phyloP scores from a whole-genome alignment of 2,329 filamentous ascomycete genomes.

The Ramularia collo-cygni region DNA sequence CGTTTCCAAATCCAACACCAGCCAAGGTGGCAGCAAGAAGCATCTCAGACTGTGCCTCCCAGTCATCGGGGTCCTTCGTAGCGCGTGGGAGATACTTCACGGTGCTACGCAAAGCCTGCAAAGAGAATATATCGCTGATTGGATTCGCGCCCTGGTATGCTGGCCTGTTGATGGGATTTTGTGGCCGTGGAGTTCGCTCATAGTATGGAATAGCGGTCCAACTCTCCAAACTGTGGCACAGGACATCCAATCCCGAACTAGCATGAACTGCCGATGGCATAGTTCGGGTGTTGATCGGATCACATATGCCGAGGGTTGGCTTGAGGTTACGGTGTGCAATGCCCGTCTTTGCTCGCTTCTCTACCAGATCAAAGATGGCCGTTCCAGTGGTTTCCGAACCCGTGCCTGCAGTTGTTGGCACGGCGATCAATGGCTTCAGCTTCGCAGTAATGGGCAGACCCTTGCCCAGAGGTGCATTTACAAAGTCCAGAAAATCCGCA shows the following conservation, averaged over 20 bases:
- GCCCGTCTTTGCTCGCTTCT: slow-evolving; percentile 86
- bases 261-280: slow-evolving; percentile 95
- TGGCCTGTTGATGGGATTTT: slow-evolving; percentile 83
- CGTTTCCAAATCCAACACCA: slow-evolving; percentile 94
- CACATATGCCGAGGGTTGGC: slow-evolving; percentile 82
- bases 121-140: slow-evolving; percentile 93
- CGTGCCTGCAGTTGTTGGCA: slow-evolving; percentile 80
- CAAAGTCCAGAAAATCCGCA: slow-evolving; percentile 93
- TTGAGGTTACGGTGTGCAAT: slow-evolving; percentile 94
- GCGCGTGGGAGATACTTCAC: slow-evolving; percentile 89
- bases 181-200: slow-evolving; percentile 73
- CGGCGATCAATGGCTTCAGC: slow-evolving; percentile 69
- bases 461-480: slow-evolving; percentile 87
- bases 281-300: slow-evolving; percentile 83
- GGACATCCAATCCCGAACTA: slow-evolving; percentile 82
- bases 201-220: slow-evolving; percentile 97
- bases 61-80: slow-evolving; percentile 79
- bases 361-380: slow-evolving; percentile 92
- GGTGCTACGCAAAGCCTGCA: slow-evolving; percentile 74
- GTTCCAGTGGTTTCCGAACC: slow-evolving; percentile 95
- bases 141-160: slow-evolving; percentile 97
- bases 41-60: slow-evolving; percentile 93
- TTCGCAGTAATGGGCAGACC: slow-evolving; percentile 67
- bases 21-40: slow-evolving; percentile 88
- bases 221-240: slow-evolving; percentile 91